Evolutionary conservation across 371 early-diverging fungal species (phyloP).

Genomic region (Blakeslea trispora): DNA sequence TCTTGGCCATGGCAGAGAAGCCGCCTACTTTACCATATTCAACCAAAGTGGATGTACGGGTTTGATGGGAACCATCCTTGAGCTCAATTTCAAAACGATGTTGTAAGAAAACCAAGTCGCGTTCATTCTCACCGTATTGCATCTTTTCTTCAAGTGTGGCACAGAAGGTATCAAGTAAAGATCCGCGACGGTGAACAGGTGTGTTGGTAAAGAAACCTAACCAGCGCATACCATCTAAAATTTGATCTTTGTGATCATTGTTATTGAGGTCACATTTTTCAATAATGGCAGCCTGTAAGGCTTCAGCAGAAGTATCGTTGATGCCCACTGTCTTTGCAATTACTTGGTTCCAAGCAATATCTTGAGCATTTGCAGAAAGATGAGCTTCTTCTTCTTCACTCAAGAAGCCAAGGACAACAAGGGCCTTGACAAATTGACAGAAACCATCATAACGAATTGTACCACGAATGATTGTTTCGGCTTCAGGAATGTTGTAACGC

Average conservation of each 20-base stretch:
- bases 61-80: conserved; percentile 76
- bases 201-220: conserved; percentile 77
- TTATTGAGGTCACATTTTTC: conserved; percentile 49
- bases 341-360: conserved; percentile 79
- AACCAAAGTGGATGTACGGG: conserved; percentile 88
- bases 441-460: conserved; percentile 94
- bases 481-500: conserved; percentile 95
- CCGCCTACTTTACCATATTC: conserved; percentile 91
- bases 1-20: conserved; percentile 96
- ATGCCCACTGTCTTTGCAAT: conserved; percentile 63
- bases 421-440: conserved; percentile 88
- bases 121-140: conserved; percentile 88
- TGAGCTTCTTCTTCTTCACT: conserved; percentile 72
- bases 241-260: conserved; percentile 54
- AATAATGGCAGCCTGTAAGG: conserved; percentile 49
- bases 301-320: conserved; percentile 24
- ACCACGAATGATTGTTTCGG: conserved; percentile 92
- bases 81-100: conserved; percentile 93
- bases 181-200: conserved; percentile 70
- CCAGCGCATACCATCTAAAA: conserved; percentile 82
- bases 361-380: conserved; percentile 55
- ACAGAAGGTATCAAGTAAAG: conserved; percentile 92
- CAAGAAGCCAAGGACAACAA: conserved; percentile 93
- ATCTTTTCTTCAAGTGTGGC: conserved; percentile 93
- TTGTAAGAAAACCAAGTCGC: conserved; percentile 97